Evolutionary conservation across 2,329 filamentous ascomycete species (phyloP).

Genomic region (Aaosphaeria arxii): DNA sequence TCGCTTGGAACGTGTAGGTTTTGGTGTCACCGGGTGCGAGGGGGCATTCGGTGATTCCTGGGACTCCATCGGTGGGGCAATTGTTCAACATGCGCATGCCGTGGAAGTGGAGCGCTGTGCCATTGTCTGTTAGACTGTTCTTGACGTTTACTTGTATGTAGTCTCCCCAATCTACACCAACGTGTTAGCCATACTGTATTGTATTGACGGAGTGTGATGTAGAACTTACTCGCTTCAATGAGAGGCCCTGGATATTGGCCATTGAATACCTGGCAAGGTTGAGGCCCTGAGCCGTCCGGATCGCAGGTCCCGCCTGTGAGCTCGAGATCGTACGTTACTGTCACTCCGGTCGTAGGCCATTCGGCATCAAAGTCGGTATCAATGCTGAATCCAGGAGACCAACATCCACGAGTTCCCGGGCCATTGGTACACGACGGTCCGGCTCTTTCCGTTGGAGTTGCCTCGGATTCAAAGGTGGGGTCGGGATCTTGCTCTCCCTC

Average conservation of each 20-base stretch:
- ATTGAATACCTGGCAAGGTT: slow-evolving; percentile 19
- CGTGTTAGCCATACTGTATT: slow-evolving; percentile 1
- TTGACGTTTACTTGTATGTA: slow-evolving; percentile 38
- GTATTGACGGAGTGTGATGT: neutral
- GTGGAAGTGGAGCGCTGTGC: slow-evolving; percentile 61
- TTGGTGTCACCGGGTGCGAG: slow-evolving; percentile 48
- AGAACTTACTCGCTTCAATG: slow-evolving; percentile 34
- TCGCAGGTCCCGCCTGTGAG: slow-evolving; percentile 36
- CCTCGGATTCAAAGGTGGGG: neutral
- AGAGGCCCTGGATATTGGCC: slow-evolving; percentile 18
- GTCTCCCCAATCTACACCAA: slow-evolving; percentile 19
- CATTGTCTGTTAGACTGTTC: slow-evolving; percentile 53
- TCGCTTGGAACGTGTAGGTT: slow-evolving; percentile 17
- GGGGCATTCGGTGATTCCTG: slow-evolving; percentile 49
- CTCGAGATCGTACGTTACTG: slow-evolving; percentile 30
- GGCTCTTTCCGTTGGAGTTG: slow-evolving; percentile 8
- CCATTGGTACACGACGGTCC: slow-evolving; percentile 35
- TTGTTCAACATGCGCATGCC: slow-evolving; percentile 50
- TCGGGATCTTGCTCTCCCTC: too few species aligned
- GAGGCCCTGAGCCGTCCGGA: slow-evolving; percentile 14
- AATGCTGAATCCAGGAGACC: slow-evolving; percentile 37
- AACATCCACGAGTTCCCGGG: slow-evolving; percentile 35
- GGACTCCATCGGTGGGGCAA: slow-evolving; percentile 52
- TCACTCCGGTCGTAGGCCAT: slow-evolving; percentile 36
- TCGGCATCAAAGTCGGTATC: slow-evolving; percentile 41